A percentile compares a stretch with the other conserved stretches of the same genome.
Evolutionary conservation across 331 rosid genomes (phyloP).

Genomic region (Cydonia oblonga): DNA sequence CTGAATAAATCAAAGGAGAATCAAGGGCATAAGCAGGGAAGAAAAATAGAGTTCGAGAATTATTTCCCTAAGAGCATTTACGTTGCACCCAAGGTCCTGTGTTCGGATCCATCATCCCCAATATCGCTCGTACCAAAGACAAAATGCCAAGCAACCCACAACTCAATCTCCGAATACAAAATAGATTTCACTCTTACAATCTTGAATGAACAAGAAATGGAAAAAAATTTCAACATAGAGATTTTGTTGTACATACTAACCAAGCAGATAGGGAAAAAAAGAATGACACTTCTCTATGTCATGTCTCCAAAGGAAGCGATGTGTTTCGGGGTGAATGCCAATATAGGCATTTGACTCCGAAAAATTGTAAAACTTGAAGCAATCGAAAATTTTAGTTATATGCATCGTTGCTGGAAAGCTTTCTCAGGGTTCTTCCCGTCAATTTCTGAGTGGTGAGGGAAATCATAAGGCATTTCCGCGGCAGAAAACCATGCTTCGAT

Average conservation of each 20-base stretch:
- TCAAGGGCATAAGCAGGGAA: accelerated
- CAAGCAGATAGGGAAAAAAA: not conserved
- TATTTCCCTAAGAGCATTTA: not conserved
- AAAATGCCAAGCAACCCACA: not conserved
- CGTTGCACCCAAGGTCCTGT: not conserved
- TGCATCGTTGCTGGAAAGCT: conserved; percentile 47
- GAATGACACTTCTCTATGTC: not conserved
- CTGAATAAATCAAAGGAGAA: too few species aligned
- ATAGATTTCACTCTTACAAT: not conserved
- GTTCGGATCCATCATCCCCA: not conserved
- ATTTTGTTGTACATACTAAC: not conserved
- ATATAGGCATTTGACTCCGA: not conserved
- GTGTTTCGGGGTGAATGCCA: not conserved
- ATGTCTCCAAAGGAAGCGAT: not conserved
- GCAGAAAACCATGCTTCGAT: conserved; percentile 48
- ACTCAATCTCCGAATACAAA: not conserved
- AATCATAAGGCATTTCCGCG: conserved; percentile 59
- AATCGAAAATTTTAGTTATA: conserved; percentile 11
- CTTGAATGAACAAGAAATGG: not conserved
- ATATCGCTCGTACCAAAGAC: not conserved
- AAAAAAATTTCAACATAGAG: not conserved
- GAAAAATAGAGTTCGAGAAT: not conserved
- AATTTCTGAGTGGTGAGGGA: conserved; percentile 71
- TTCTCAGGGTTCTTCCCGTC: conserved; percentile 49
- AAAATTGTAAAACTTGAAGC: not conserved